These are phyloP conservation scores for Alloteropsis angusta DNA, from an alignment of 202 grass and related monocot genomes.

Conservation along the genomic window DNA sequence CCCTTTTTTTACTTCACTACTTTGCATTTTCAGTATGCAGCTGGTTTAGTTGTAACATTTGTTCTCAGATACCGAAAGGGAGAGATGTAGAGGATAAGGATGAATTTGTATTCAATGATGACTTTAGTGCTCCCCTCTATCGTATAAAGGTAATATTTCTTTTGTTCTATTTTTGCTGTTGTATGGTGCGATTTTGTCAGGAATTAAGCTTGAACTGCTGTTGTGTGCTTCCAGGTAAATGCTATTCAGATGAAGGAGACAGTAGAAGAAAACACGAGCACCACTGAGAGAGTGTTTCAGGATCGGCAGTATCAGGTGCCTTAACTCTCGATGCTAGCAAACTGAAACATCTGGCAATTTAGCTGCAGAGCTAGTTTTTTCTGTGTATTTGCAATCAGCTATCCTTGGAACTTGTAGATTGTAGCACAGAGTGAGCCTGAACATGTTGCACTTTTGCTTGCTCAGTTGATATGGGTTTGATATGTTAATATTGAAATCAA, in stretches of 20 bases:
- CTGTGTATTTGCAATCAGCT: not conserved
- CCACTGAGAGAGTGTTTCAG: slow-evolving; percentile 95
- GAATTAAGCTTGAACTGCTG: slow-evolving; percentile 18
- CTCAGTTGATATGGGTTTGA: slow-evolving; percentile 12
- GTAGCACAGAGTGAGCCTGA: not conserved
- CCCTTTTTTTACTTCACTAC: not conserved
- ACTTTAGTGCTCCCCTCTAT: slow-evolving; percentile 89
- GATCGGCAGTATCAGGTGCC: slow-evolving; percentile 96
- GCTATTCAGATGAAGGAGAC: slow-evolving; percentile 99
- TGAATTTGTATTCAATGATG: slow-evolving; percentile 88
- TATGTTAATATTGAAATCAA: not conserved
- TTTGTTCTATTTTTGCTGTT: not conserved
- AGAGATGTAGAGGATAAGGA: slow-evolving; percentile 92
- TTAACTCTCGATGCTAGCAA: slow-evolving; percentile 7
- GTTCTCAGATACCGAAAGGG: slow-evolving; percentile 87
- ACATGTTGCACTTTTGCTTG: slow-evolving; percentile 14
- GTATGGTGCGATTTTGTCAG: not conserved
- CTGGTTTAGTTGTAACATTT: slow-evolving; percentile 16
- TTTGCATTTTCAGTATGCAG: slow-evolving; percentile 26
- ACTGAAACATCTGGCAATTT: not conserved
- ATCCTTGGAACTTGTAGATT: not conserved
- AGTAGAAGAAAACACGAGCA: slow-evolving; percentile 98
- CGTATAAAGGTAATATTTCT: slow-evolving; percentile 80
- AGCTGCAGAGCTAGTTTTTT: not conserved
- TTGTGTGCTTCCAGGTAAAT: slow-evolving; percentile 64